These are phyloP conservation scores for Diaporthe helianthi DNA, from an alignment of 2,329 filamentous ascomycete genomes.

Conservation along the genomic window DNA sequence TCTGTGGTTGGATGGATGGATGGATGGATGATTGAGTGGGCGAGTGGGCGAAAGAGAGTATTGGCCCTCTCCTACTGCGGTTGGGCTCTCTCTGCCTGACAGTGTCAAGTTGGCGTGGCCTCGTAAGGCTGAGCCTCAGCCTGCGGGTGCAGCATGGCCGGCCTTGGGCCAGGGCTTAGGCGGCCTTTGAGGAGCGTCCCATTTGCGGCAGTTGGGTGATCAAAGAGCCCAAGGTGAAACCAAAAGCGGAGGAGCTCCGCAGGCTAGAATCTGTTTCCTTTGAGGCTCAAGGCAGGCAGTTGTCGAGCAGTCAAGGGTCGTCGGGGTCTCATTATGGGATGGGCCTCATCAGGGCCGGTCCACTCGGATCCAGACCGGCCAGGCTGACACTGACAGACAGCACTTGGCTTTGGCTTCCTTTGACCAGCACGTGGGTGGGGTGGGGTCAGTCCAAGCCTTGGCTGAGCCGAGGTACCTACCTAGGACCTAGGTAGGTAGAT, in stretches of 20 bases:
- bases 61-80: neutral
- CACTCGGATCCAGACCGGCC: no score
- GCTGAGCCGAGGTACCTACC: neutral
- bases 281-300: neutral
- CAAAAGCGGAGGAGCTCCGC: conserved; percentile 16
- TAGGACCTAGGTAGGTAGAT: no score
- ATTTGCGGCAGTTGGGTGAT: neutral
- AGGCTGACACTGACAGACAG: no score
- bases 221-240: conserved; percentile 15
- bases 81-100: neutral
- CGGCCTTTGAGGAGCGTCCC: conserved; percentile 13
- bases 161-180: neutral
- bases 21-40: neutral
- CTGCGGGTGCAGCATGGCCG: neutral
- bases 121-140: conserved; percentile 19
- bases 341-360: no score
- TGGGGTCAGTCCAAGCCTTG: neutral
- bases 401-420: neutral
- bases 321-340: no score
- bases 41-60: neutral
- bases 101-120: conserved; percentile 13
- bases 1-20: neutral
- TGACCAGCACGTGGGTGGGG: conserved; percentile 16
- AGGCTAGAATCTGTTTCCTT: neutral
- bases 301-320: no score